Evolutionary conservation across 352 stramenopile species (phyloP).

Genomic region (Globisporangium nagaii): DNA sequence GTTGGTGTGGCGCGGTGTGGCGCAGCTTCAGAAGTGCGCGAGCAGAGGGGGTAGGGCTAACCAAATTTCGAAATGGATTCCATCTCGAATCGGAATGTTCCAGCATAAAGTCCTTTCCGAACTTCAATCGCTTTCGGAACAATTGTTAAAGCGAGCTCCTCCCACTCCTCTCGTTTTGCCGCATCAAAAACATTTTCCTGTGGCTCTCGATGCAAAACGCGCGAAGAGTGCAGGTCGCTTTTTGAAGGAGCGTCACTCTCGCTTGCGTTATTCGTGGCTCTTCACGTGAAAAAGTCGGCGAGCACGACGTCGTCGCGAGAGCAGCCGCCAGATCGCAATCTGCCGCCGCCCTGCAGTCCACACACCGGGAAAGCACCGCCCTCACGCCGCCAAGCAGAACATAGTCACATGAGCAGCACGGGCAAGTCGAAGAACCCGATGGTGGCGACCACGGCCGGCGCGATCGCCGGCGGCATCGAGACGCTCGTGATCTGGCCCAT

Average conservation of each 20-base stretch:
- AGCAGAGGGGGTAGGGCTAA: no score
- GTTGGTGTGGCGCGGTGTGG: conserved; percentile 1
- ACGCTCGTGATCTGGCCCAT: conserved; percentile 89
- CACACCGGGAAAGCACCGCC: no score
- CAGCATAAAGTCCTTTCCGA: no score
- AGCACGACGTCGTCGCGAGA: neutral
- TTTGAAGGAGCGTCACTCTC: neutral
- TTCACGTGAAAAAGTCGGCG: neutral
- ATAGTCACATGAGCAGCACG: conserved; percentile 12
- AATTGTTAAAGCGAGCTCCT: no score
- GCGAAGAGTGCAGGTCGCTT: neutral
- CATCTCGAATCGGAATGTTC: no score
- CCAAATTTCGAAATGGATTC: no score
- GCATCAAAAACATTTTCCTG: no score
- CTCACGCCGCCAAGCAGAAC: neutral
- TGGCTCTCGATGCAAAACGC: no score
- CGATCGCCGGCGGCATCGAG: conserved; percentile 87
- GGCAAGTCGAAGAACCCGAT: conserved; percentile 76
- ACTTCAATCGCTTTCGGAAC: no score
- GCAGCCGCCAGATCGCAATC: conserved; percentile 2
- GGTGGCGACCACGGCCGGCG: conserved; percentile 75
- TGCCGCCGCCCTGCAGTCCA: neutral
- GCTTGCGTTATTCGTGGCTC: no score
- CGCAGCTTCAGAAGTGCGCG: no score
- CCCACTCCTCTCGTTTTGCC: no score